Conservation (phyloP, 768 basidiomycete genomes). For the Nidularia sp. region DNA sequence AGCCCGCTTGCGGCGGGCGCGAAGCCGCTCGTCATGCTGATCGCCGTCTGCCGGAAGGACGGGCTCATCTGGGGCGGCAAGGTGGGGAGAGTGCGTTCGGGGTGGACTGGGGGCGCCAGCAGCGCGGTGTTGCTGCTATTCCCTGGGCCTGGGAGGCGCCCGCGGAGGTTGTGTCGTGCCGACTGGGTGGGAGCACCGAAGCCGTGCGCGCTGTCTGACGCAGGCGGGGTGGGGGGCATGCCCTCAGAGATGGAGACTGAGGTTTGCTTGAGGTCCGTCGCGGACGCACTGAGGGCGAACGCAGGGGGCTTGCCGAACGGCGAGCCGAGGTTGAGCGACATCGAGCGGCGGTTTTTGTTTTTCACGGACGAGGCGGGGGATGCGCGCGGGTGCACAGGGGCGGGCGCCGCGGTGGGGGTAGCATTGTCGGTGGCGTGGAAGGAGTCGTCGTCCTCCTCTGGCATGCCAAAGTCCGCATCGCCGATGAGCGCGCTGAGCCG, state of each 20-base stretch:
- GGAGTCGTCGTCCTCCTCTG: constrained; percentile 52
- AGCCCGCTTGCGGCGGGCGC: constrained; percentile 65
- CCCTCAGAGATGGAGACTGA: constrained; percentile 31
- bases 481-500: constrained; percentile 65
- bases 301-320: constrained; percentile 15
- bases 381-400: constrained; percentile 5
- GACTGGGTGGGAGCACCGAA: constrained; percentile 30
- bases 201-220: constrained; percentile 24
- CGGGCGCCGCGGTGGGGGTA: constrained; percentile 5
- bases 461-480: constrained; percentile 63
- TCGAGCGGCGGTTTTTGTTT: constrained; percentile 55
- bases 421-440: neutral
- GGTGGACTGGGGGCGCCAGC: constrained; percentile 9
- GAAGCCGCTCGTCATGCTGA: constrained; percentile 67
- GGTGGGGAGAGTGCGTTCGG: constrained; percentile 19
- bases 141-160: neutral
- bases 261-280: constrained; percentile 23
- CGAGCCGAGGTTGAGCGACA: constrained; percentile 52
- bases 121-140: constrained; percentile 16
- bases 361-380: constrained; percentile 45
- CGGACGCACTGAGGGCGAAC: constrained; percentile 22
- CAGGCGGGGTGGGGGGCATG: constrained; percentile 13
- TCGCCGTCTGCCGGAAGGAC: constrained; percentile 56
- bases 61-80: constrained; percentile 6
- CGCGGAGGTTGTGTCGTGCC: neutral